A percentile compares a stretch with the other conserved stretches of the same genome.
Evolutionary conservation across 192 early-diverging fungal genomes (phyloP).

Genomic region (Coemansia asiatica): DNA sequence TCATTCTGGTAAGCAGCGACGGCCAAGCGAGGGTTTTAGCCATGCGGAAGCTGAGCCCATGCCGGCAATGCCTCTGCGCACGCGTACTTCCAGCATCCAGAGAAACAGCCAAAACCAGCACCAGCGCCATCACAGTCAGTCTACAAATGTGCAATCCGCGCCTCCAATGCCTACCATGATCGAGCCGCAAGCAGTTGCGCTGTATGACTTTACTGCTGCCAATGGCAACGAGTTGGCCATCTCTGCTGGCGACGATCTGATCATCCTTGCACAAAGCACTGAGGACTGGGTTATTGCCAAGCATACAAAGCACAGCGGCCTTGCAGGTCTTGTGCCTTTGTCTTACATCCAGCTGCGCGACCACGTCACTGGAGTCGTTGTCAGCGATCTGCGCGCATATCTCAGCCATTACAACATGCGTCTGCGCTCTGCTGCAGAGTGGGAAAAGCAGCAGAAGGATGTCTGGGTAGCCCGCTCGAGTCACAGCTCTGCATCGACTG

Average conservation of each 20-base stretch:
- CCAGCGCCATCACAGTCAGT: constrained; percentile 20
- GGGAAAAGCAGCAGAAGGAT: constrained; percentile 61
- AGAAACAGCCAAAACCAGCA: constrained; percentile 30
- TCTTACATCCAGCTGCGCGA: constrained; percentile 76
- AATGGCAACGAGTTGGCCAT: constrained; percentile 71
- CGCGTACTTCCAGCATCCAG: constrained; percentile 48
- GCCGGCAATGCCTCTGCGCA: constrained; percentile 34
- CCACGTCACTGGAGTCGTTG: constrained; percentile 62
- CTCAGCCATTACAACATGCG: constrained; percentile 43
- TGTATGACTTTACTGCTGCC: constrained; percentile 75
- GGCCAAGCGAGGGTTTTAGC: constrained; percentile 24
- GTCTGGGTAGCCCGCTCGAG: constrained; percentile 27
- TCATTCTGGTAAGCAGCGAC: constrained; percentile 24
- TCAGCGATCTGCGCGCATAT: constrained; percentile 65
- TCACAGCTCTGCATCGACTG: constrained; percentile 32
- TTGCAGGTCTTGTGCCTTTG: constrained; percentile 73
- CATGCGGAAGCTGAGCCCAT: constrained; percentile 17
- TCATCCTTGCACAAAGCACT: constrained; percentile 77
- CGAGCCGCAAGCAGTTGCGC: constrained; percentile 66
- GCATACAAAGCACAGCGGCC: constrained; percentile 61
- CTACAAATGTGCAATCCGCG: constrained; percentile 12
- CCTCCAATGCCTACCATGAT: constrained; percentile 19
- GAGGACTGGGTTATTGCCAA: constrained; percentile 80
- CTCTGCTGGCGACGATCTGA: constrained; percentile 67
- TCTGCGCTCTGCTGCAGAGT: constrained; percentile 57